Conservation (phyloP, 768 basidiomycete genomes). For the Boletus sp. region DNA sequence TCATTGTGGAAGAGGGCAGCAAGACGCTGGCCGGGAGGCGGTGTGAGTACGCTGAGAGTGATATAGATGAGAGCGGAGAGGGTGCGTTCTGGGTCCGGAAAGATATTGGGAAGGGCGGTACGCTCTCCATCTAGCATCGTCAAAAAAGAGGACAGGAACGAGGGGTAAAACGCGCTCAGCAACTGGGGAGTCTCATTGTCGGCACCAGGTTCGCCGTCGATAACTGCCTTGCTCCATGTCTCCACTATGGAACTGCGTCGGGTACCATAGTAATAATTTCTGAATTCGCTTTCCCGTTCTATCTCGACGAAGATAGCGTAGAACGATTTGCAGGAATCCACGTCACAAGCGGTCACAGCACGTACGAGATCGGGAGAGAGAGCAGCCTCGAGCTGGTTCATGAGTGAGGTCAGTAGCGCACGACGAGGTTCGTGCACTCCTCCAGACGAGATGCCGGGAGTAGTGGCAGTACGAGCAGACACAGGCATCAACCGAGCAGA, state of each 20-base stretch:
- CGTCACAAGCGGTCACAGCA: constrained; percentile 78
- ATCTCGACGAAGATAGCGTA: constrained; percentile 88
- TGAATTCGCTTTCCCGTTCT: constrained; percentile 88
- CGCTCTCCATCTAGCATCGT: constrained; percentile 67
- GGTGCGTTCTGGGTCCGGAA: constrained; percentile 76
- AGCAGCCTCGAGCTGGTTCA: constrained; percentile 93
- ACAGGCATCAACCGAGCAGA: constrained; percentile 87
- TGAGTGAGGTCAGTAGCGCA: constrained; percentile 83
- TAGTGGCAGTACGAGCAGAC: constrained; percentile 86
- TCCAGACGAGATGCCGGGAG: constrained; percentile 8
- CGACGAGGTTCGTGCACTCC: constrained; percentile 71
- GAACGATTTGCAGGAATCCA: constrained; percentile 69
- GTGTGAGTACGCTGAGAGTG: constrained; percentile 73
- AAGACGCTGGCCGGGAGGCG: constrained; percentile 78
- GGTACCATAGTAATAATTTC: constrained; percentile 91
- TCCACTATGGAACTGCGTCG: constrained; percentile 61
- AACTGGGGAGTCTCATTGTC: constrained; percentile 48
- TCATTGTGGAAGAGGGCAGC: constrained; percentile 63
- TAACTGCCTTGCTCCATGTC: constrained; percentile 60
- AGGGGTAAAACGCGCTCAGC: constrained; percentile 66
- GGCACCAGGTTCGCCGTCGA: constrained; percentile 33
- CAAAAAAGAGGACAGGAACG: constrained; percentile 72
- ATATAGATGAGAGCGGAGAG: constrained; percentile 82
- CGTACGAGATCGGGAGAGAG: constrained; percentile 88
- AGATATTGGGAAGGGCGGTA: constrained; percentile 74